Base-by-base conservation (phyloP, 139 green algal species). In the Desmodesmus armatus region DNA sequence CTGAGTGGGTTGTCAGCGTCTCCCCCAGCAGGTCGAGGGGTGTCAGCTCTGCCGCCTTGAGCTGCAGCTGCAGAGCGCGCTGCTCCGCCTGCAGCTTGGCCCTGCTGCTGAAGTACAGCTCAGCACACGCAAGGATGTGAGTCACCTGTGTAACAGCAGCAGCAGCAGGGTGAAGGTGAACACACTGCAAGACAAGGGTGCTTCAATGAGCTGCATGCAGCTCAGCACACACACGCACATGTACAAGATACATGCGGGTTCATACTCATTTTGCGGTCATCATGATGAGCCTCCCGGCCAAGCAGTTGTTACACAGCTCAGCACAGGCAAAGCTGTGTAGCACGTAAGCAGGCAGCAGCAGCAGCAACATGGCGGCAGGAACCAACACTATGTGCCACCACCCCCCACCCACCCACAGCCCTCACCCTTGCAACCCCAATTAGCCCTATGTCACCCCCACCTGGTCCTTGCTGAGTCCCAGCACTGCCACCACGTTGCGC, bases 301-400 rank as follows among this genome's bases (percentile, higher is more conserved):
- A 53, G 44, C 37, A 58, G 53, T 35, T 53, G 53, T 71, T 71
- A 35, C 71, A 82, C 21, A 82, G 75, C 75, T 82, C 53, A 0
- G 75, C 75, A 82, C 75, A 82, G 27, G 75, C 75, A 27, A 82
- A 53, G 75, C 70, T 82, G 53, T 82, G 75, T 23, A n/a, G 70
- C 21, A 71, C 75, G 53, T 82, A n/a, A n/a, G 53, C 44, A 33
- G 6, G n/a, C 13, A 49, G 1, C 40, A 19, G n/a, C 29, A 37
- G 6, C 3, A 5, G 35, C 23, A 78, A n/a, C 7, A 63, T n/a
- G n/a, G n/a, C n/a, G n/a, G n/a, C n/a, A n/a, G n/a, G n/a, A n/a
- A n/a, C n/a, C n/a, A n/a, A n/a, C n/a, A n/a, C n/a, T n/a, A n/a
- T n/a, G n/a, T n/a, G n/a, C n/a, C n/a, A n/a, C n/a, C n/a, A n/a